These are phyloP conservation scores for Cystoderma amianthinum DNA, from an alignment of 768 basidiomycete genomes.

Conservation along the genomic window DNA sequence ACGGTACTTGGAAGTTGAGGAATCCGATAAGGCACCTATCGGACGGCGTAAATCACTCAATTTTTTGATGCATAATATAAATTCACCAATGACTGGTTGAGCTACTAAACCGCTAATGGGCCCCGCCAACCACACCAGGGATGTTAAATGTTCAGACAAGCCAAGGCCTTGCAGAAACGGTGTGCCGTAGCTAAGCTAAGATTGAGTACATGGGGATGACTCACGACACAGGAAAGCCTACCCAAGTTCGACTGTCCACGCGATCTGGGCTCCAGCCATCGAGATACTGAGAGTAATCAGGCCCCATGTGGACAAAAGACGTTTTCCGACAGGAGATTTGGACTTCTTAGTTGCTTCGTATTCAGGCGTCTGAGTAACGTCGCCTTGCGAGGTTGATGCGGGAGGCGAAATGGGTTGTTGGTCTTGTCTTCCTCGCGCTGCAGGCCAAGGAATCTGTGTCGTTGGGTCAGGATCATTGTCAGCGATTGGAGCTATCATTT, in stretches of 20 bases:
- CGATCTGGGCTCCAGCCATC: slow-evolving; percentile 92
- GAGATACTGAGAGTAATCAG: slow-evolving; percentile 81
- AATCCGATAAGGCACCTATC: slow-evolving; percentile 90
- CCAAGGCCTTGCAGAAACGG: slow-evolving; percentile 73
- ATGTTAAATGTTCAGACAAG: slow-evolving; percentile 84
- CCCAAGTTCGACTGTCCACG: slow-evolving; percentile 96
- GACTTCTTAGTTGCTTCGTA: slow-evolving; percentile 3
- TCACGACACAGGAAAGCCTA: slow-evolving; percentile 25
- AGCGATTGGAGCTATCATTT: slow-evolving; percentile 59
- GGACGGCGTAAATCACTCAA: slow-evolving; percentile 10
- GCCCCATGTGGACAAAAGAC: slow-evolving; percentile 52
- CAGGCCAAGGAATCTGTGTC: slow-evolving; percentile 75
- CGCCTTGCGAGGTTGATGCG: slow-evolving; percentile 10
- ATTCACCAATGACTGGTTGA: slow-evolving; percentile 91
- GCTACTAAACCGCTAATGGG: slow-evolving; percentile 94
- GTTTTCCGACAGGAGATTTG: slow-evolving; percentile 21
- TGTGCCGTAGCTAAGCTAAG: slow-evolving; percentile 85
- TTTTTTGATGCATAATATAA: not conserved
- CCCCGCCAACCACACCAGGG: slow-evolving; percentile 92
- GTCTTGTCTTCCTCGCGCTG: slow-evolving; percentile 21
- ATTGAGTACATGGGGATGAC: slow-evolving; percentile 9
- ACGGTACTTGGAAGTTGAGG: slow-evolving; percentile 84
- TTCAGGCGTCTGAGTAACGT: slow-evolving; percentile 6
- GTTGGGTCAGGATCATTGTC: slow-evolving; percentile 69
- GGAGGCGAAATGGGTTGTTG: slow-evolving; percentile 19